A percentile compares a stretch with the other conserved stretches of the same genome.
Conservation (phyloP, 768 basidiomycete species). For the Suillus spraguei region DNA sequence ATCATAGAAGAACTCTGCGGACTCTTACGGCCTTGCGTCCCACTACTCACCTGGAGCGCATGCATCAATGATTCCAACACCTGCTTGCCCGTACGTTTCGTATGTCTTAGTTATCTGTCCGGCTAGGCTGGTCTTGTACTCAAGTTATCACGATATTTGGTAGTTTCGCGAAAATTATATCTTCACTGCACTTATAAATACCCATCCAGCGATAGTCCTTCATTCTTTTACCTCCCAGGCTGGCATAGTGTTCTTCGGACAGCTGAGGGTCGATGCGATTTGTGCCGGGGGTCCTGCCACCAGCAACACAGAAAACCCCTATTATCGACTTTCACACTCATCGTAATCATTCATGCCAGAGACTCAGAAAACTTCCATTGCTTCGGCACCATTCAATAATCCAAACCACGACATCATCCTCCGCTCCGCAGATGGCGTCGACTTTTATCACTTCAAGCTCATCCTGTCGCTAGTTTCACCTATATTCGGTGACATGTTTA, state of each 20-base stretch:
- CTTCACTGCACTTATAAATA: too few relatives aligned
- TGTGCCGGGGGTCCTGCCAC: background rate
- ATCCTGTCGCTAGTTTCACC: slow-evolving; percentile 34
- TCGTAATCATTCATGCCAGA: background rate
- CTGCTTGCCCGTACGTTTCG: background rate
- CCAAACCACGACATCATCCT: slow-evolving; percentile 7
- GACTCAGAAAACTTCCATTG: slow-evolving; percentile 5
- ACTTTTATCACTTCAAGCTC: slow-evolving; percentile 31
- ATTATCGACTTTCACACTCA: too few relatives aligned
- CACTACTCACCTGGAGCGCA: background rate
- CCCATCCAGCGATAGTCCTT: too few relatives aligned
- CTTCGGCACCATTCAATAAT: slow-evolving; percentile 5
- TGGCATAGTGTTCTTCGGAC: too few relatives aligned
- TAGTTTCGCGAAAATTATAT: background rate
- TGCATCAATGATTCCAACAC: background rate
- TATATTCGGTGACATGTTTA: slow-evolving; percentile 27
- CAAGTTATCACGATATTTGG: background rate
- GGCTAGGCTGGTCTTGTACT: background rate
- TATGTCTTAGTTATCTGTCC: background rate
- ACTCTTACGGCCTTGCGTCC: background rate
- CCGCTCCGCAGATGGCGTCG: slow-evolving; percentile 25
- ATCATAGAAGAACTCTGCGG: background rate
- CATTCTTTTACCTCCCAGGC: too few relatives aligned
- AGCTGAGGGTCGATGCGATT: background rate
- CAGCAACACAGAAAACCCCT: background rate